A percentile compares a stretch with the other conserved stretches of the same genome.
These are phyloP conservation scores for Quercus dentata DNA, from an alignment of 306 rosid genomes.

Conservation along the genomic window DNA sequence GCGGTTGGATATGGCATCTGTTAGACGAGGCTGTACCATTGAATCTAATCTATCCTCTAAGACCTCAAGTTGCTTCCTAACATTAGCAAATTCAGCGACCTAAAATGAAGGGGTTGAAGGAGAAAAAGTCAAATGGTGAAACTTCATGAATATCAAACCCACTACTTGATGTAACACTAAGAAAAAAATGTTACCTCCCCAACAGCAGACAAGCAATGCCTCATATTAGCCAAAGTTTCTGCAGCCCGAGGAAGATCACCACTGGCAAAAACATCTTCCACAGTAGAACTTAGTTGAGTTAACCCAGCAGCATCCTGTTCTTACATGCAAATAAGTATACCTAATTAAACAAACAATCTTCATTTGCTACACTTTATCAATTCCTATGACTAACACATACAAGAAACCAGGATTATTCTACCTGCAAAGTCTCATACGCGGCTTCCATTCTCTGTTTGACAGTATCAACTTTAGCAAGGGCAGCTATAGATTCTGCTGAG, in stretches of 20 bases:
- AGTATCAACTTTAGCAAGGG: slow-evolving; percentile 85
- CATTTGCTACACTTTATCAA: background rate
- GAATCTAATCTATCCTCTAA: slow-evolving; percentile 92
- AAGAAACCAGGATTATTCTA: slow-evolving; percentile 23
- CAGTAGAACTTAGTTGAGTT: slow-evolving; percentile 91
- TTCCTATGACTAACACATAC: background rate
- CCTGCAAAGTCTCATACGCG: slow-evolving; percentile 93
- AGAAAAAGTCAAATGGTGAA: background rate
- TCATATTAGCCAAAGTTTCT: slow-evolving; percentile 93
- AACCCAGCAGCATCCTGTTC: slow-evolving; percentile 97
- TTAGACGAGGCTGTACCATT: slow-evolving; percentile 95
- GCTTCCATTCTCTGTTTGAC: slow-evolving; percentile 99
- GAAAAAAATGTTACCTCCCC: slow-evolving; percentile 66
- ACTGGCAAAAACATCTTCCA: slow-evolving; percentile 96
- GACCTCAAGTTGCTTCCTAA: slow-evolving; percentile 96
- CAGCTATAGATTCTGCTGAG: slow-evolving; percentile 92
- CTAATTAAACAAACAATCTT: slow-evolving; percentile 2
- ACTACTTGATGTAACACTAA: background rate
- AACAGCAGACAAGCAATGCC: slow-evolving; percentile 98
- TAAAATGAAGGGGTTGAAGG: slow-evolving; percentile 13
- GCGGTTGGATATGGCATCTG: slow-evolving; percentile 84
- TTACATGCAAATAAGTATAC: slow-evolving; percentile 7
- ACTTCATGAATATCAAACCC: slow-evolving; percentile 5
- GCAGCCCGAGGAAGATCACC: slow-evolving; percentile 99
- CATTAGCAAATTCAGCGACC: slow-evolving; percentile 99